Base-by-base conservation (phyloP, 139 green algal species). In the Chlorella vulgaris region DNA sequence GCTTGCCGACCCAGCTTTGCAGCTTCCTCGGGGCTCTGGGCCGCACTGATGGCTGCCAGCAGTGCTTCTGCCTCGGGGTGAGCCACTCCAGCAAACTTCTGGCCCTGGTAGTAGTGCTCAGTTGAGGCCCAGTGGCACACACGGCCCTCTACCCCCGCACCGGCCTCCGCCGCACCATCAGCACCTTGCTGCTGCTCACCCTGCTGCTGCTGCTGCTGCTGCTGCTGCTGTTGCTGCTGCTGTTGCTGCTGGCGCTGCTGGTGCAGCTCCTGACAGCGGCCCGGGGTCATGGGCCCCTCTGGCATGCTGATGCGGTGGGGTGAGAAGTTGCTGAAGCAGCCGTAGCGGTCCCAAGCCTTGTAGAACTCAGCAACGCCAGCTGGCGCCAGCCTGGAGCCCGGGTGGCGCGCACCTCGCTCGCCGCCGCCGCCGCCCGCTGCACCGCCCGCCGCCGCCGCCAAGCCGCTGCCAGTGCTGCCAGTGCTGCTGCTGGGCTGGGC, bases 271-370 rank as follows among this genome's bases (percentile, higher is more conserved):
- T 42, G 31, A 40, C 35, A 29, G 42, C 53, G 51, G 35, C 43
- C 33, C 29, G 38, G 35, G 26, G 47, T 73, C 83, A 89, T 81
- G 29, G 83, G 26, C 3, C 71, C 83, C 1, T 69, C 70, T 0
- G 92, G 88, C 89, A 99, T 91, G 29, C 6, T 13, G 69, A 99
- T 94, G 28, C 92, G 78, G 86, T 99, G 95, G 7, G 93, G 89
- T 1, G 93, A 97, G 87, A 99, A 99, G 89, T 99, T 99, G 63
- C 86, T 94, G 24, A 99, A 86, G 29, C 89, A 88, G 28, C 97
- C 97, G 86, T 95, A 95, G 31, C 81, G 65, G 81, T 99, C 95
- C 97, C 97, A 99, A 0, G 93, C 82, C 84, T 99, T 99, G 89
- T 98, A 99, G 69, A 99, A 99, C 26, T 85, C 83, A 1, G 90